phyloP scores from a whole-genome alignment of 1,284 basidiomycete genomes.

The Cystobasidiaceae sp. region DNA sequence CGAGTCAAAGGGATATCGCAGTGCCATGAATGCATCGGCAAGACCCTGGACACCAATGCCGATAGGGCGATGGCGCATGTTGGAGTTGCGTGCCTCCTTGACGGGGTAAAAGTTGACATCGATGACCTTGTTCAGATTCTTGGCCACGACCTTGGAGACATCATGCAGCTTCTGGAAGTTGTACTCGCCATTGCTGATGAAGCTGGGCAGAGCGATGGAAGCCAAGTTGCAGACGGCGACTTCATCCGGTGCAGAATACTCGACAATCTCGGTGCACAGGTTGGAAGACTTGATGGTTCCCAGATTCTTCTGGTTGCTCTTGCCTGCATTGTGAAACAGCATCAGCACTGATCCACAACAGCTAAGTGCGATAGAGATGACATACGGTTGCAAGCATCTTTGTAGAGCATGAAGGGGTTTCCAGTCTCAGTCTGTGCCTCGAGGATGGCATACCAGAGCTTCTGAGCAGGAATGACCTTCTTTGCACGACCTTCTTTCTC shows the following conservation, averaged over 20 bases:
- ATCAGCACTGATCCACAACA: background rate
- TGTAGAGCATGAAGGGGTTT: constrained; percentile 97
- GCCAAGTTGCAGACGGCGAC: constrained; percentile 99
- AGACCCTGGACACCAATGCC: constrained; percentile 98
- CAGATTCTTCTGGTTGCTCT: constrained; percentile 98
- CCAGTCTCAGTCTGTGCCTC: constrained; percentile 98
- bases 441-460: constrained; percentile 96
- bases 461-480: constrained; percentile 88
- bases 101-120: constrained; percentile 91
- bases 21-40: constrained; percentile 96
- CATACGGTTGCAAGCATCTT: constrained; percentile 54
- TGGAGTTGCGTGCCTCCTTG: constrained; percentile 81
- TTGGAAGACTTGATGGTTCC: constrained; percentile 99
- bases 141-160: constrained; percentile 84
- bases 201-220: constrained; percentile 81
- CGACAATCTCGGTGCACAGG: constrained; percentile 97
- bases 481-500: constrained; percentile 85
- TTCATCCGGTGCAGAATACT: constrained; percentile 96
- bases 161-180: constrained; percentile 87
- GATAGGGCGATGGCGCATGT: constrained; percentile 96
- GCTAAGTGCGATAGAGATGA: constrained; percentile 41
- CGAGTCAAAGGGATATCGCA: constrained; percentile 94
- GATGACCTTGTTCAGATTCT: constrained; percentile 92
- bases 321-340: constrained; percentile 53
- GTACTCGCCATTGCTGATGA: constrained; percentile 46